These are phyloP conservation scores for Komagataella populi DNA, from an alignment of 805 yeast species.

Conservation along the genomic window DNA sequence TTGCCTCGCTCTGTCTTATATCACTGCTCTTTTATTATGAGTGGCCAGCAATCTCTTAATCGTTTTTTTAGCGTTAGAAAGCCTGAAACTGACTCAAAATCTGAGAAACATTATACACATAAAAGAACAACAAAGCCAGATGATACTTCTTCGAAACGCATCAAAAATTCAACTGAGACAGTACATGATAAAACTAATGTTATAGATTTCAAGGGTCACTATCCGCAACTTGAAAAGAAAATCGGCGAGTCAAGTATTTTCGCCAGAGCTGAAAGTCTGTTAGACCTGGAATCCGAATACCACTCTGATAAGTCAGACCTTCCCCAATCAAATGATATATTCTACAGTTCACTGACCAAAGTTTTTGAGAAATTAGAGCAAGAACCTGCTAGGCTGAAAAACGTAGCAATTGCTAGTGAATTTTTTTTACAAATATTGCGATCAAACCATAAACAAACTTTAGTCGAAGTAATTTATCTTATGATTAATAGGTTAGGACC, in stretches of 20 bases:
- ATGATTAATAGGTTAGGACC: constrained; percentile 88
- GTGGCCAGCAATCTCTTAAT: neutral
- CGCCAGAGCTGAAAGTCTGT: neutral
- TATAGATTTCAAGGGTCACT: neutral
- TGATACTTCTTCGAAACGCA: neutral
- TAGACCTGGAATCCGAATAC: neutral
- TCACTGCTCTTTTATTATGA: neutral
- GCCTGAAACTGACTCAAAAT: neutral
- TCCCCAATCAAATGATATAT: constrained; percentile 8
- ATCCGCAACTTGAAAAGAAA: neutral
- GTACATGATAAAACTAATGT: neutral
- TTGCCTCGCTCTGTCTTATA: neutral
- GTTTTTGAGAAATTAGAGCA: constrained; percentile 69
- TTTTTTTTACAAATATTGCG: constrained; percentile 55
- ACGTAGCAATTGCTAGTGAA: constrained; percentile 59
- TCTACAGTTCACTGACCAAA: constrained; percentile 33
- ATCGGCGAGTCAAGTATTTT: neutral
- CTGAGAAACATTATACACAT: neutral
- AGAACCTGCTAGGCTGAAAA: constrained; percentile 75
- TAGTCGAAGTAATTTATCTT: constrained; percentile 66
- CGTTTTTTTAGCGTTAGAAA: neutral
- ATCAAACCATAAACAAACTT: constrained; percentile 29
- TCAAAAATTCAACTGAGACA: neutral
- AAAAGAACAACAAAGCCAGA: neutral
- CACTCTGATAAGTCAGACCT: neutral